Base-by-base conservation (phyloP, 2,329 filamentous ascomycete species). In the Epichloe sylvatica region DNA sequence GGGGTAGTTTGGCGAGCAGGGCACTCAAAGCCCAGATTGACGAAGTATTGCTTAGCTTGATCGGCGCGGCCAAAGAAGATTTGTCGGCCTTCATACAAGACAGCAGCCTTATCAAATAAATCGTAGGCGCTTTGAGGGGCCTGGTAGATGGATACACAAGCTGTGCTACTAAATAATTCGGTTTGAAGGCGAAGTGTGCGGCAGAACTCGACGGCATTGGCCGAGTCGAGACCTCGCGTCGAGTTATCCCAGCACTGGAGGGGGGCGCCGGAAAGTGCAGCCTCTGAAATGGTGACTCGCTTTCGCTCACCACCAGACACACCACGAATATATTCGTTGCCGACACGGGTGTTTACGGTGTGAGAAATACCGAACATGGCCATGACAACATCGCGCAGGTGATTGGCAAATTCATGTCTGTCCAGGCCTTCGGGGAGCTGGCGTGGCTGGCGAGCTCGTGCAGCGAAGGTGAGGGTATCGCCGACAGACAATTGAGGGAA, bases 401-500 rank as follows among this genome's bases (percentile, higher is more conserved):
- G 81, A 55, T 75, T 70, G 33, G 80, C 45, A 9, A 52, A 52
- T 8, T 70, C 67, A 47, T 70, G 64, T 53, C 68, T 69, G 54
- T 69, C 69, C 12, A 83, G 70, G 38, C 80, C 80, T 7, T 73
- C 68, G 4, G 82, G 81, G 2, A 82, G 72, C 34, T 75, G 58
- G 40, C 77, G 75, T 2, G 83, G 82, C 46, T 82, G 77, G 50
- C 83, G 75, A 5, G 85, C 83, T 17, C 78, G 72, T 4, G 86
- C 84, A 17, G 86, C 86, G 54, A 91, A 91, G 49, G 79, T 82
- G 44, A 91, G 73, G 1, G 86, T 92, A 58, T 91, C 83, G 47
- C 84, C 84, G 41, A 91, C 86, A 2, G 78, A 81, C 58, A 92
- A 67, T 67, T 82, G 77, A 12, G 85, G 84, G 60, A 90, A 90